Evolutionary conservation across 2,329 filamentous ascomycete genomes (phyloP), one percentile per base, ranked within the genome.

Genomic region (Pestalotiopsis sp.): DNA sequence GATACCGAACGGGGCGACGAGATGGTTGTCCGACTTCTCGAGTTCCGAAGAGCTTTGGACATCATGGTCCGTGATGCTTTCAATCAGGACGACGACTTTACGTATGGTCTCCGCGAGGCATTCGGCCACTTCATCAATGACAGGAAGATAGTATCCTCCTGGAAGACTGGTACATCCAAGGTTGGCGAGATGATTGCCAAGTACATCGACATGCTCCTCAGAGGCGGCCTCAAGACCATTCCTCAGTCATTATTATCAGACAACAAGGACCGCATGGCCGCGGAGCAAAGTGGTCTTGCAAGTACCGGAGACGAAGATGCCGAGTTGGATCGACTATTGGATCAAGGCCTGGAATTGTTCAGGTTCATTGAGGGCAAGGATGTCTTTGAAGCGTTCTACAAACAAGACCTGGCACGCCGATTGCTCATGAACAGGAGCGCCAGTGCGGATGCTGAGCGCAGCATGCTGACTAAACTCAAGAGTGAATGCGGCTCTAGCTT

Each of bases 171-270:
- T 68, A 97, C 95, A 68, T 94, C 94, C 20, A 98, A 97, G 84
- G 94, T 97, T 14, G 96, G 95, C 64, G 96, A 99, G 83, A 97
- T 98, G 95, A 97, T 98, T 74, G 97, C 96, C 38, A 98, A 98
- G 81, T 95, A 98, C 75, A 92, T 99, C 71, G 96, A 99, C 80
- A 87, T 92, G 82, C 85, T 99, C 23, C 87, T 99, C 39, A 91
- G 94, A 67, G 94, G 94, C 64, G 97, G 96, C 1, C 86, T 95
- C 61, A 98, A 97, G 79, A 91, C 92, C 0, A 87, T 97, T 9
- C 94, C 93, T 1, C 86, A 90, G 59, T 87, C 89, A 25, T 84
- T 95, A 9, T 83, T 90, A 1, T 89, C 90, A 0, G 89, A 92
- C 73, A 79, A 80, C 52, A 88, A 87, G 71, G 89, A 91, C 74